Base-by-base conservation (phyloP, 805 yeast species). In the Candida rishiriensis region DNA sequence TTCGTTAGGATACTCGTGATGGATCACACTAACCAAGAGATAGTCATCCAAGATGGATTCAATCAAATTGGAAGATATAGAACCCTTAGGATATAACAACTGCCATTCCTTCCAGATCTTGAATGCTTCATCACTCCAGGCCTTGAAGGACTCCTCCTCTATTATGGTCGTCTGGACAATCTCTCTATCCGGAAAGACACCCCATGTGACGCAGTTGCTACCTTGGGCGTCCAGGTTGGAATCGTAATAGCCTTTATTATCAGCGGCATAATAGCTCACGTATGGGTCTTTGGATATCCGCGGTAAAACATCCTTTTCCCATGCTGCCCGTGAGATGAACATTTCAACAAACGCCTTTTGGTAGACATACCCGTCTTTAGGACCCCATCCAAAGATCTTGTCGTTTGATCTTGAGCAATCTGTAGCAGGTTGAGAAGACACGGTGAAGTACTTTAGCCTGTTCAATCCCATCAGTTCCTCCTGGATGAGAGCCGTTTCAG, bases 61-160 rank as follows among this genome's bases (percentile, higher is more conserved):
- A 50, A 93, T 73, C 54, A 91, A 72, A 39, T 76, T 66, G 56
- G 73, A 78, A n/a, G 89, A 69, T 21, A 66, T 66, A 12, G 81
- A 64, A 61, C 65, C 66, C 69, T 73, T 68, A 51, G 80, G 76
- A 61, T 89, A 93, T 44, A 93, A 71, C 51, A 83, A 74, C 39
- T 85, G 85, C 99, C 99, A 93, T 62, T 90, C 96, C 34, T 72
- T 66, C 93, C 97, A 87, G 48, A 93, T 85, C 45, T 79, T 75
- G 65, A 88, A 93, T 0, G 96, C 95, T 63, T 93, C 99, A 57
- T 90, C 97, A 54, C 84, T 79, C 99, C 99, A 93, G 0, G 97
- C 97, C 53, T 78, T 78, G 70, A 93, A 91, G 2, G 97, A 88
- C 55, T 89, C 96, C 54, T 81, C 85, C 59, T 90, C 97, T 44